Evolutionary conservation across 441 rosid species (phyloP).

Genomic region (Corymbia calophylla): DNA sequence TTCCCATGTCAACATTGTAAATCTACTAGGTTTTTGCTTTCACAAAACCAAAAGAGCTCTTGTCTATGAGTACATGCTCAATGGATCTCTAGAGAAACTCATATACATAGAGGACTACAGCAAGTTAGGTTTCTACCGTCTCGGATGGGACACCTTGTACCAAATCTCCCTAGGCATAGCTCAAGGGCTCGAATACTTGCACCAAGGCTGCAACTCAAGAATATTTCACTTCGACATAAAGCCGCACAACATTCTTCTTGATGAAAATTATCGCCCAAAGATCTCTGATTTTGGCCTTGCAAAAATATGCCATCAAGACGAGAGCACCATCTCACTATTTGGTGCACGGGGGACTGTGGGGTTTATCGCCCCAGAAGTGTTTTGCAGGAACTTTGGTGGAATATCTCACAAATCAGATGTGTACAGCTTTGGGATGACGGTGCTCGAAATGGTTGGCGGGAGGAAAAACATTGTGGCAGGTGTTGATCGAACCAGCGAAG

Average conservation of each 20-base stretch:
- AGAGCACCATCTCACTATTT: not conserved
- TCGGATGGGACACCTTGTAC: not conserved
- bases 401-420: not conserved
- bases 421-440: constrained; percentile 5
- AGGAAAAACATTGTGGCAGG: not conserved
- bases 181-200: not conserved
- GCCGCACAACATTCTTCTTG: not conserved
- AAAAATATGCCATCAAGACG: not conserved
- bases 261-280: not conserved
- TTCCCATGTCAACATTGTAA: constrained; percentile 2
- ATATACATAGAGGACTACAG: not conserved
- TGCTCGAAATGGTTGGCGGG: not conserved
- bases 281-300: not conserved
- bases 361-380: constrained; percentile 1
- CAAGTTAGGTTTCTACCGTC: not conserved
- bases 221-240: constrained; percentile 3
- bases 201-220: not conserved
- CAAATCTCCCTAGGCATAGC: constrained; percentile 1
- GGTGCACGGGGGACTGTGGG: not conserved
- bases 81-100: not conserved
- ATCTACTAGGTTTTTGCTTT: not conserved
- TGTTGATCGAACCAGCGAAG: not conserved
- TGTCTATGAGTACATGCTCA: not conserved
- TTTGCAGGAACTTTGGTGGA: not conserved
- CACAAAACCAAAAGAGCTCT: not conserved